Percentiles rank a stretch among this genome's conserved stretches.
Evolutionary conservation across 1,284 basidiomycete genomes (phyloP).

Genomic region (Heterobasidion occidentale): DNA sequence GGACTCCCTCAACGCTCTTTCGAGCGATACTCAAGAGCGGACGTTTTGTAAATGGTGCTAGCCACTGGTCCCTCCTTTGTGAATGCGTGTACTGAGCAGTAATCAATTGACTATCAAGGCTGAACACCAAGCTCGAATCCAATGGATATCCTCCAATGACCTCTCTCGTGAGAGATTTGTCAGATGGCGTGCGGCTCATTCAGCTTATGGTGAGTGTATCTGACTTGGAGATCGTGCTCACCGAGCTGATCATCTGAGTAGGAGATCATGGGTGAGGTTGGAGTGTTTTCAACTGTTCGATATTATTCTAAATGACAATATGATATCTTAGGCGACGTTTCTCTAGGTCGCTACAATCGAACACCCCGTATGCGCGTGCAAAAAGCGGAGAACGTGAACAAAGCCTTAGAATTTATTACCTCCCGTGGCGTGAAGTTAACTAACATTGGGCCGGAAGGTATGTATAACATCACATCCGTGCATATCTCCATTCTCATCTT

Average conservation of each 20-base stretch:
- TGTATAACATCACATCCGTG: neutral
- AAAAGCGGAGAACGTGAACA: constrained; percentile 97
- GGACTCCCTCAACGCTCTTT: constrained; percentile 55
- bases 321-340: constrained; percentile 63
- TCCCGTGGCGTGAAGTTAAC: constrained; percentile 93
- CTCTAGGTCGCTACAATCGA: constrained; percentile 87
- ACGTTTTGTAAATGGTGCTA: constrained; percentile 85
- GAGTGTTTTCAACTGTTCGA: neutral
- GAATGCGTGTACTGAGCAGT: constrained; percentile 2
- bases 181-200: constrained; percentile 91
- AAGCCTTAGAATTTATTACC: constrained; percentile 92
- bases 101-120: constrained; percentile 37
- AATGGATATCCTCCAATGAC: constrained; percentile 86
- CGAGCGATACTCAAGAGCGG: constrained; percentile 60
- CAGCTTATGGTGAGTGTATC: constrained; percentile 70
- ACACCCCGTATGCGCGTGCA: constrained; percentile 89
- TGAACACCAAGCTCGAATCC: constrained; percentile 91
- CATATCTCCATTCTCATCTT: neutral
- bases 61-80: constrained; percentile 2
- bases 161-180: constrained; percentile 85
- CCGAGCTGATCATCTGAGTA: constrained; percentile 22
- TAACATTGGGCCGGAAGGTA: constrained; percentile 94
- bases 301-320: neutral
- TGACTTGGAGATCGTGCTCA: neutral
- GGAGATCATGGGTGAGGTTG: constrained; percentile 84